These are phyloP conservation scores for Aeschynomene evenia DNA, from an alignment of 306 rosid genomes.

Conservation along the genomic window DNA sequence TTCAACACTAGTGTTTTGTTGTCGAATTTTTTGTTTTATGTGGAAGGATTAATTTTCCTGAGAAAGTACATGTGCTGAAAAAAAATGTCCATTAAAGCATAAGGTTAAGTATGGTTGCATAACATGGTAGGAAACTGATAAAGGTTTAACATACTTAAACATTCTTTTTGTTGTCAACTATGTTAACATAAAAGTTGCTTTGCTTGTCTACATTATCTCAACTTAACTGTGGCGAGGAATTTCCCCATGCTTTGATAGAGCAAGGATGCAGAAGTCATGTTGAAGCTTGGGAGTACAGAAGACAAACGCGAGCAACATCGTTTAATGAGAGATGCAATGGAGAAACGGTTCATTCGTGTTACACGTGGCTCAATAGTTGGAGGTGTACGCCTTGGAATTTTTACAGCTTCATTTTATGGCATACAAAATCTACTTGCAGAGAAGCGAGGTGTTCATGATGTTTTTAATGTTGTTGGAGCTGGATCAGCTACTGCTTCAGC, in stretches of 20 bases:
- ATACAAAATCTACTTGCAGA: constrained; percentile 83
- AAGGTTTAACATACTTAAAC: background rate
- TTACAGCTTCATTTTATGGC: constrained; percentile 78
- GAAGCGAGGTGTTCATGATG: constrained; percentile 83
- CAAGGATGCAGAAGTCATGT: constrained; percentile 92
- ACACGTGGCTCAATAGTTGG: constrained; percentile 82
- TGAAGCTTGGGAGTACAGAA: constrained; percentile 91
- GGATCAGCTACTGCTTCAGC: constrained; percentile 95
- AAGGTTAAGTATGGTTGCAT: background rate
- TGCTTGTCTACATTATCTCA: constrained; percentile 5
- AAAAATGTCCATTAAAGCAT: background rate
- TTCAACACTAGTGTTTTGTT: background rate
- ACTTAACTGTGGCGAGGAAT: constrained; percentile 5
- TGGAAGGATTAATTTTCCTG: constrained; percentile 8
- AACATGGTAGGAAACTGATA: constrained; percentile 2
- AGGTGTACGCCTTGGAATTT: constrained; percentile 89
- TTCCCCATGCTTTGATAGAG: constrained; percentile 54
- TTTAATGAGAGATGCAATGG: constrained; percentile 96
- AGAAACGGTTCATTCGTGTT: constrained; percentile 85
- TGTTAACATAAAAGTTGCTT: background rate
- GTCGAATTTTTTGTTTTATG: background rate
- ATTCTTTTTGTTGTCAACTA: constrained; percentile 2
- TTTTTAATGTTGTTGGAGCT: constrained; percentile 83
- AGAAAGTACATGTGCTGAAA: constrained; percentile 4
- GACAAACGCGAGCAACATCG: constrained; percentile 91